Evolutionary conservation across 139 green algal species (phyloP), one percentile per base, ranked within the genome.

Genomic region (Micractinium conductrix): DNA sequence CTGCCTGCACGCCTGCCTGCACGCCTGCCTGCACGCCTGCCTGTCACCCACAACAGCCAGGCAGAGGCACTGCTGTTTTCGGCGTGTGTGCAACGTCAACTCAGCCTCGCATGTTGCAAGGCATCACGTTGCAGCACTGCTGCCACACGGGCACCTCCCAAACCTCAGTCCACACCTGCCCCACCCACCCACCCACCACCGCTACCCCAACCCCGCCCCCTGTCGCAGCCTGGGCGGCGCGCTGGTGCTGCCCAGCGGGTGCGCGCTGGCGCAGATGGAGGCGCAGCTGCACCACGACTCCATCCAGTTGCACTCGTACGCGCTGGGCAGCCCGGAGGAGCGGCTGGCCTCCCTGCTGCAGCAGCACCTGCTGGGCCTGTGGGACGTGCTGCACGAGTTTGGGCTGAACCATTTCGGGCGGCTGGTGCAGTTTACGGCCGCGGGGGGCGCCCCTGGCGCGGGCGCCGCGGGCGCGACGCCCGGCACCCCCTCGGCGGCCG

Each of bases 371-470:
- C 79, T 89, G 43, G 55, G 58, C 30, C 43, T 89, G 42, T 89
- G 86, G 86, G 86, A 89, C 79, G 60, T 83, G 45, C 78, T 89
- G 55, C 86, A 89, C 28, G 55, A 84, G 78, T 85, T 84, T 53
- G 62, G 72, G 38, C 86, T 86, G 35, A 89, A 89, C 58, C 86
- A 89, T 42, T 89, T 89, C 74, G 86, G 86, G 22, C 24, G 76
- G 58, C 55, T 82, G 67, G 73, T 73, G 43, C 73, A 78, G 68
- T 86, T 86, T 35, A 19, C 45, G 17, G 30, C 65, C 0, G 42
- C 45, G 19, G 40, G 43, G 53, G 9, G 53, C 24, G 30, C 42
- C 68, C 19, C 6, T 28, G 55, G 30, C 44, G 26, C 48, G 7
- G 33, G 53, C 55, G 76, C 58, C 55, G 50, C 50, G 16, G 76